A percentile compares a stretch with the other conserved stretches of the same genome.
phyloP scores from a whole-genome alignment of 1,284 basidiomycete genomes.

The Puccinia triticina region DNA sequence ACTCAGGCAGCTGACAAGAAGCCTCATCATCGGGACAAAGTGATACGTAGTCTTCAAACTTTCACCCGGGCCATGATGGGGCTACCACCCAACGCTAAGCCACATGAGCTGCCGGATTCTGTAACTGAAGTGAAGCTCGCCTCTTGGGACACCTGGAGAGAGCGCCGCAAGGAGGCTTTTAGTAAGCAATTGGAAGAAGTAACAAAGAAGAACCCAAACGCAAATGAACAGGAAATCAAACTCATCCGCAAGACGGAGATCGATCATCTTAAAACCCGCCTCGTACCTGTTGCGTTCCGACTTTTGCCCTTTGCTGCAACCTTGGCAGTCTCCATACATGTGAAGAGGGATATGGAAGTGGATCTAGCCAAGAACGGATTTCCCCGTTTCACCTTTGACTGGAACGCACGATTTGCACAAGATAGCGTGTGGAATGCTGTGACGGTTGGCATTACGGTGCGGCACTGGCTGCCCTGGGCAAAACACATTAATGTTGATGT shows the following conservation, averaged over 20 bases:
- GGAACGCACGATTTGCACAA: background rate
- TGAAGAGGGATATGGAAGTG: constrained; percentile 12
- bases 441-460: background rate
- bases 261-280: constrained; percentile 4
- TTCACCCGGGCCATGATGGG: constrained; percentile 23
- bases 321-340: background rate
- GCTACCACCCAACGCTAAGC: background rate
- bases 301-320: background rate
- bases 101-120: background rate
- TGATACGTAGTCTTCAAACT: constrained; percentile 13
- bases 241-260: background rate
- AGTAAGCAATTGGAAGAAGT: background rate
- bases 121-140: background rate
- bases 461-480: background rate
- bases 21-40: constrained; percentile 10
- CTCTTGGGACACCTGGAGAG: constrained; percentile 17
- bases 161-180: constrained; percentile 20
- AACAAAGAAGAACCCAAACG: background rate
- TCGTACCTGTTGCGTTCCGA: background rate
- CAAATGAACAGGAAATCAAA: constrained; percentile 15
- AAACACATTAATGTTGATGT: constrained; percentile 14
- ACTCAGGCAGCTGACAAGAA: background rate
- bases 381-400: constrained; percentile 8
- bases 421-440: background rate
- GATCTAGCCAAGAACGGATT: constrained; percentile 3